Evolutionary conservation across 345 rosid species (phyloP), one percentile per base, ranked within the genome.

Genomic region (Pistacia vera): DNA sequence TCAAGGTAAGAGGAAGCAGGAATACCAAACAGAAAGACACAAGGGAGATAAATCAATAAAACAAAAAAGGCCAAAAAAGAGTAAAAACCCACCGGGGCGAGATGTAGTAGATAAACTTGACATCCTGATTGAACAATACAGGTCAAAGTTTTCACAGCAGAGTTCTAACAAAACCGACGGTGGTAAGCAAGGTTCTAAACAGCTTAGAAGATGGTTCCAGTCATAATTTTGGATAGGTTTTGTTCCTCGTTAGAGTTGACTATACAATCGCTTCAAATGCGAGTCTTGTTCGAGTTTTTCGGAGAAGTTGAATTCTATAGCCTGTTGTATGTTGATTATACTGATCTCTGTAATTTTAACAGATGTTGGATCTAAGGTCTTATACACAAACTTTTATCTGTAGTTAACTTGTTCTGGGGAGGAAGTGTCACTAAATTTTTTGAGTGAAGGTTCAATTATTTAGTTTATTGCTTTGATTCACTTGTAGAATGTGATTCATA

Each of bases 31-130:
- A 70, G 71, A 73, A 13, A 80, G 57, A 38, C 75, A 68, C 61
- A 61, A 58, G 6, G 84, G 83, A 46, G 83, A 66, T 55, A 82
- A 76, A 75, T 76, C 35, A 70, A 22, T 13, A n/a, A 82, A 82
- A 62, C 81, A 81, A 10, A 85, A 79, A 68, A 89, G 87, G 79
- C 72, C 70, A 9, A 89, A 84, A 66, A 86, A 83, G 90, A 86
- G 77, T 33, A 87, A 86, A 73, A 83, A 86, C 11, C 80, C 86
- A 22, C 65, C 76, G 30, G 91, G 88, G 33, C 65, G 74, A 51
- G 97, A 90, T 14, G 86, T 67, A 17, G 82, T 74, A 0, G 97
- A 92, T 83, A 88, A 86, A 75, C 93, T 92, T 1, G 98, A 96
- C 78, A 46, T 81, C 83, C 75, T 92, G 85, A 87, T 92, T 8